These are phyloP conservation scores for Mychonastes homosphaera DNA, from an alignment of 139 green algal genomes.

Conservation along the genomic window DNA sequence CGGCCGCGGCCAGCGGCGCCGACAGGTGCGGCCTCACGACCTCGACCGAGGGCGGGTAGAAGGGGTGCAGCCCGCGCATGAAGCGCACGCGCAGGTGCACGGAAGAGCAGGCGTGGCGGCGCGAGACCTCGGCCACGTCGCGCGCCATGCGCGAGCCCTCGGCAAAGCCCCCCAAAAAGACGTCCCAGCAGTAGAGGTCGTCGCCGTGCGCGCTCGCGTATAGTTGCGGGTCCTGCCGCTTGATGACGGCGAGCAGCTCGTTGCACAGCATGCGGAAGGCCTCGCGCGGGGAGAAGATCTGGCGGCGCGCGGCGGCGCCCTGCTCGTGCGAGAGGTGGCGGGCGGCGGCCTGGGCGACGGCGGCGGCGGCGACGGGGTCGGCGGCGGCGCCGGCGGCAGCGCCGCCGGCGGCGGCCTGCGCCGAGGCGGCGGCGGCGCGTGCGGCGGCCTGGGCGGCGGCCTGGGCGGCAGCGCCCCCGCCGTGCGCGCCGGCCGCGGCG, in stretches of 20 bases:
- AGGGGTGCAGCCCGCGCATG: constrained; percentile 76
- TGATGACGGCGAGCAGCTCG: constrained; percentile 52
- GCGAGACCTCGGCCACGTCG: constrained; percentile 47
- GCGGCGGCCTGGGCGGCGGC: too few species aligned
- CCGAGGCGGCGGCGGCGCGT: too few species aligned
- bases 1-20: constrained; percentile 30
- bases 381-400: too few species aligned
- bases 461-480: too few species aligned
- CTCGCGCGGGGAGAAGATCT: constrained; percentile 43
- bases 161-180: neutral
- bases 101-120: constrained; percentile 28
- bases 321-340: constrained; percentile 30
- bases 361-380: too few species aligned
- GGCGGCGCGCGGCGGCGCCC: constrained; percentile 22
- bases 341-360: too few species aligned
- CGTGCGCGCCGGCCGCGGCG: too few species aligned
- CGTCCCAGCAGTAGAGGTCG: constrained; percentile 40
- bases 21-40: constrained; percentile 38
- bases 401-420: too few species aligned
- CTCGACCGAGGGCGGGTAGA: constrained; percentile 64
- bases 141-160: constrained; percentile 8
- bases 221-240: constrained; percentile 12
- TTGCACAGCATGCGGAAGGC: constrained; percentile 46
- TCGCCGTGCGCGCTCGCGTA: constrained; percentile 20
- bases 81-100: constrained; percentile 62